A percentile compares a stretch with the other conserved stretches of the same genome.
phyloP scores from a whole-genome alignment of 768 basidiomycete species.

The Termitomyces sp. region DNA sequence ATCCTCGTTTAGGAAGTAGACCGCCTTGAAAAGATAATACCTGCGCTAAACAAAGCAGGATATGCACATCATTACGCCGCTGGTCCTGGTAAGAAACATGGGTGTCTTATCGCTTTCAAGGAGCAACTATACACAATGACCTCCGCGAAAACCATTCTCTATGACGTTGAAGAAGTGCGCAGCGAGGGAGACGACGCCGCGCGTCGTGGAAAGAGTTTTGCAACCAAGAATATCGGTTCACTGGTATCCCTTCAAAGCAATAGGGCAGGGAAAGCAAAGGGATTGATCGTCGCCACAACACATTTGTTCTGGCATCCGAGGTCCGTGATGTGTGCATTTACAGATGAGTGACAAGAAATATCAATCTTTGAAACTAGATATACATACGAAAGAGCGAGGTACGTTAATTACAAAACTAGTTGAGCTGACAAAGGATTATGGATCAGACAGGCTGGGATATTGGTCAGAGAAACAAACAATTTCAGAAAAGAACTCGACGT shows the following conservation, averaged over 20 bases:
- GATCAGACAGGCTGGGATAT: constrained; percentile 70
- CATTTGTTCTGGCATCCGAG: constrained; percentile 96
- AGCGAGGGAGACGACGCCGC: constrained; percentile 24
- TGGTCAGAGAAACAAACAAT: constrained; percentile 55
- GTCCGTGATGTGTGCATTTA: constrained; percentile 33
- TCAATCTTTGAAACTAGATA: constrained; percentile 33
- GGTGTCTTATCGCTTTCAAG: constrained; percentile 78
- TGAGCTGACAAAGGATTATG: not conserved
- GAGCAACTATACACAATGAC: constrained; percentile 39
- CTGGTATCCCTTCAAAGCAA: constrained; percentile 58
- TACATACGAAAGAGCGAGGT: constrained; percentile 82
- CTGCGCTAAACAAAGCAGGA: constrained; percentile 55
- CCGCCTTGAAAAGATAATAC: constrained; percentile 64
- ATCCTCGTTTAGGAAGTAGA: constrained; percentile 71
- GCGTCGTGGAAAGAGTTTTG: constrained; percentile 53
- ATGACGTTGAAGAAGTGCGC: constrained; percentile 62
- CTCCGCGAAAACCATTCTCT: constrained; percentile 46
- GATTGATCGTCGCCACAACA: constrained; percentile 79
- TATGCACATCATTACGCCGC: constrained; percentile 62
- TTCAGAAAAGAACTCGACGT: constrained; percentile 45
- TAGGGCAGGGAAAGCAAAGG: constrained; percentile 29
- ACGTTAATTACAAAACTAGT: not conserved
- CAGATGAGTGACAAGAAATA: not conserved
- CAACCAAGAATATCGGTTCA: constrained; percentile 76
- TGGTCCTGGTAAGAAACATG: constrained; percentile 77